Evolutionary conservation across 805 yeast genomes (phyloP).

Genomic region (Ogataea glucozyma): DNA sequence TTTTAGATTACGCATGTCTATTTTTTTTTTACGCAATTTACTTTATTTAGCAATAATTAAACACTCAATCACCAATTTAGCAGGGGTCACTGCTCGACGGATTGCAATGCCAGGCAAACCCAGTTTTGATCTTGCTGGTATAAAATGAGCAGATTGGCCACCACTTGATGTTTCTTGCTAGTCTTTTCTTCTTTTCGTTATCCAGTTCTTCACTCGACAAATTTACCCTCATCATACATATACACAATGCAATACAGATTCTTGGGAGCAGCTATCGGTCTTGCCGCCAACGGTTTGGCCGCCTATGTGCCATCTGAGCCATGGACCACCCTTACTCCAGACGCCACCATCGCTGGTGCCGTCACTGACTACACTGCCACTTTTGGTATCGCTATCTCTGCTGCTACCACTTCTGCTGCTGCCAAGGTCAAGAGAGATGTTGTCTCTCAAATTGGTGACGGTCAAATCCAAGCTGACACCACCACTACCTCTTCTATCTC

Average conservation of each 20-base stretch:
- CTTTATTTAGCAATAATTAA: constrained; percentile 5
- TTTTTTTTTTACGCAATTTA: constrained; percentile 1
- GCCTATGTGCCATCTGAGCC: constrained; percentile 68
- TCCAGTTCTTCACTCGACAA: not conserved
- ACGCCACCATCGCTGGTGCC: constrained; percentile 52
- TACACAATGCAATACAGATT: constrained; percentile 44
- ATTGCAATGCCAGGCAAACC: not conserved
- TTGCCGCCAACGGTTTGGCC: constrained; percentile 52
- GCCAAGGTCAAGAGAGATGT: constrained; percentile 36
- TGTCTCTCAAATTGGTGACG: constrained; percentile 45
- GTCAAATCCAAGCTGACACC: constrained; percentile 42
- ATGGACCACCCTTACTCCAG: constrained; percentile 74
- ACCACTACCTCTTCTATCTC: constrained; percentile 27
- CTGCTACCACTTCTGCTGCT: constrained; percentile 42
- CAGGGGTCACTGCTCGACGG: constrained; percentile 2
- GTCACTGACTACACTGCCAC: constrained; percentile 53
- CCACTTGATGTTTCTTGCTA: not conserved
- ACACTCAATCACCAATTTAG: not conserved
- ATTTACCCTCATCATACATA: not conserved
- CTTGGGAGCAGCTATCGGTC: constrained; percentile 38
- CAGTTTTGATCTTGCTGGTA: not conserved
- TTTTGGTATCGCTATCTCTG: constrained; percentile 70
- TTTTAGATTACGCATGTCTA: constrained; percentile 1
- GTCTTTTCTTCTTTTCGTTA: not conserved
- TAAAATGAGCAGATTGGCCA: not conserved